phyloP scores from a whole-genome alignment of 164 flowering plant species.

The Annona squamosa region DNA sequence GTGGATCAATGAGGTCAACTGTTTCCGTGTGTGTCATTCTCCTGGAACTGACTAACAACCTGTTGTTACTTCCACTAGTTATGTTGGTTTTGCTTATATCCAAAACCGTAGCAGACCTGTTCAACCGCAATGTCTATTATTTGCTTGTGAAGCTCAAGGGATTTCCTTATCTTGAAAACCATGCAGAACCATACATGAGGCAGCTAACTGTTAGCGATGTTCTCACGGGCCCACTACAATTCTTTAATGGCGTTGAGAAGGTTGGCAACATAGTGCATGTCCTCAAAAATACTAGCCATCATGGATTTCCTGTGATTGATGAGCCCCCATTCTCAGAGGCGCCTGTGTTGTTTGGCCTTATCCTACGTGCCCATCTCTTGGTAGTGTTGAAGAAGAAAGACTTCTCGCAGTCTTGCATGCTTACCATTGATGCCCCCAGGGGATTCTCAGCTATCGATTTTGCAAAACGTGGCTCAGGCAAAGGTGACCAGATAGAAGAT shows the following conservation, averaged over 20 bases:
- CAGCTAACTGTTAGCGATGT: constrained; percentile 72
- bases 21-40: constrained; percentile 80
- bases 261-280: constrained; percentile 65
- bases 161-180: constrained; percentile 68
- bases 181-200: constrained; percentile 92
- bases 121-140: constrained; percentile 67
- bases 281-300: constrained; percentile 58
- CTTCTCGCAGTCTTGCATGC: constrained; percentile 33
- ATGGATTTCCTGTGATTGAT: constrained; percentile 88
- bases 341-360: constrained; percentile 59
- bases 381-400: constrained; percentile 56
- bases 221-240: constrained; percentile 66
- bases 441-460: constrained; percentile 59
- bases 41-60: constrained; percentile 75
- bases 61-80: constrained; percentile 65
- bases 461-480: constrained; percentile 67
- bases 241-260: constrained; percentile 70
- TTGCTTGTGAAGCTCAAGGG: constrained; percentile 73
- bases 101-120: constrained; percentile 82
- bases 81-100: constrained; percentile 90
- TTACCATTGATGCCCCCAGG: constrained; percentile 24
- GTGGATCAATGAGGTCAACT: constrained; percentile 88
- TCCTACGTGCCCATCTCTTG: constrained; percentile 71
- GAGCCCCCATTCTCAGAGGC: constrained; percentile 47
- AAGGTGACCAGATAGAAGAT: constrained; percentile 48